phyloP scores from a whole-genome alignment of 768 basidiomycete genomes.

The Xerocomus brunneocitrinus region DNA sequence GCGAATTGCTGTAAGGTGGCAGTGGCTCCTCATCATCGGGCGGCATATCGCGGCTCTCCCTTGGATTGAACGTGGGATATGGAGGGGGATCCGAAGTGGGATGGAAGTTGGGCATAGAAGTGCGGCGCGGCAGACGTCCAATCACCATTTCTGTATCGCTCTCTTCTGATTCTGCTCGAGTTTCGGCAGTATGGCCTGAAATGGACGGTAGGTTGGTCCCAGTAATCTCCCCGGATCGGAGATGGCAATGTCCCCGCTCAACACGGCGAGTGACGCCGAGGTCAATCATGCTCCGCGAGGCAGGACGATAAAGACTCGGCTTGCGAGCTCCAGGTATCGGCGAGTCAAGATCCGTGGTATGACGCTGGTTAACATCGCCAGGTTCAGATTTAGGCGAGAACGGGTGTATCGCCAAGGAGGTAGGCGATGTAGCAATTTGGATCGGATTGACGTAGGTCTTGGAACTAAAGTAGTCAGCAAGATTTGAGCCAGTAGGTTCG shows the following conservation, averaged over 20 bases:
- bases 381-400: constrained; percentile 15
- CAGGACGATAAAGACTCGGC: constrained; percentile 52
- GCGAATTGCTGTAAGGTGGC: constrained; percentile 75
- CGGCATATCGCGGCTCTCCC: constrained; percentile 28
- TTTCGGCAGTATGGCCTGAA: constrained; percentile 10
- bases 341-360: constrained; percentile 1
- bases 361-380: constrained; percentile 1
- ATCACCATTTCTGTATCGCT: constrained; percentile 26
- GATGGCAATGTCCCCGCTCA: constrained; percentile 21
- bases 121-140: constrained; percentile 48
- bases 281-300: constrained; percentile 64
- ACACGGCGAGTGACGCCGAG: constrained; percentile 34
- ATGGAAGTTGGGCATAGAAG: constrained; percentile 68
- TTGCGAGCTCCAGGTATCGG: constrained; percentile 15
- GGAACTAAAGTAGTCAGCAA: constrained; percentile 4
- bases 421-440: constrained; percentile 5
- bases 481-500: background rate
- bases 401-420: constrained; percentile 8
- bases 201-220: constrained; percentile 11
- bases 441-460: constrained; percentile 6
- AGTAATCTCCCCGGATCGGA: constrained; percentile 14
- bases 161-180: constrained; percentile 15
- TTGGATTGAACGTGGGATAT: constrained; percentile 48
- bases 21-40: constrained; percentile 84
- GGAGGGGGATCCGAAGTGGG: constrained; percentile 61